Evolutionary conservation across 768 basidiomycete species (phyloP).

Genomic region (Coprinopsis sp.): DNA sequence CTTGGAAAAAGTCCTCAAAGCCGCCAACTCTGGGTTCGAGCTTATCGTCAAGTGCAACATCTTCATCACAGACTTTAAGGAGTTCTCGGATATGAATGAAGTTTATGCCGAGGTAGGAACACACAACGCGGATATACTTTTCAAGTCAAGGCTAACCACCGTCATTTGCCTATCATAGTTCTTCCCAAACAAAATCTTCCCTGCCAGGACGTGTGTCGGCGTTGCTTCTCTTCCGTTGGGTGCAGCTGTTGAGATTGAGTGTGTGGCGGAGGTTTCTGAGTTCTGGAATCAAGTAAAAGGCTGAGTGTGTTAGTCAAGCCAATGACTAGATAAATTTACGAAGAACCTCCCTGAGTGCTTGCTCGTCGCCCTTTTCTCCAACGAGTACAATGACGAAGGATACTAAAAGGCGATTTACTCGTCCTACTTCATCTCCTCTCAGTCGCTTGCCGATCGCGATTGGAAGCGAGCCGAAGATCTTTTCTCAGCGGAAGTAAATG

Average conservation of each 20-base stretch:
- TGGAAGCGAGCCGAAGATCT: no score
- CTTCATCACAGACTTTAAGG: constrained; percentile 9
- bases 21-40: constrained; percentile 12
- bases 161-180: constrained; percentile 7
- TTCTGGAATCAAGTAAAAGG: neutral
- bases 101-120: constrained; percentile 13
- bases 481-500: no score
- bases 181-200: constrained; percentile 9
- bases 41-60: constrained; percentile 14
- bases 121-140: no score
- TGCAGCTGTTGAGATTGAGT: constrained; percentile 15
- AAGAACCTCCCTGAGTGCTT: no score
- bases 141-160: no score
- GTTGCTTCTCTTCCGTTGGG: constrained; percentile 13
- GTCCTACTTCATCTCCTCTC: no score
- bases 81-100: constrained; percentile 14
- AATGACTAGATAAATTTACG: no score
- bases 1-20: constrained; percentile 13
- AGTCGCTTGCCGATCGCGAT: no score
- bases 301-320: neutral
- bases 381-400: no score
- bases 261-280: constrained; percentile 7
- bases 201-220: constrained; percentile 14
- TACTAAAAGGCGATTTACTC: no score
- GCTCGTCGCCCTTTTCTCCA: no score